Conservation (phyloP, 2,329 filamentous ascomycete genomes). For the Penicillium freii region DNA sequence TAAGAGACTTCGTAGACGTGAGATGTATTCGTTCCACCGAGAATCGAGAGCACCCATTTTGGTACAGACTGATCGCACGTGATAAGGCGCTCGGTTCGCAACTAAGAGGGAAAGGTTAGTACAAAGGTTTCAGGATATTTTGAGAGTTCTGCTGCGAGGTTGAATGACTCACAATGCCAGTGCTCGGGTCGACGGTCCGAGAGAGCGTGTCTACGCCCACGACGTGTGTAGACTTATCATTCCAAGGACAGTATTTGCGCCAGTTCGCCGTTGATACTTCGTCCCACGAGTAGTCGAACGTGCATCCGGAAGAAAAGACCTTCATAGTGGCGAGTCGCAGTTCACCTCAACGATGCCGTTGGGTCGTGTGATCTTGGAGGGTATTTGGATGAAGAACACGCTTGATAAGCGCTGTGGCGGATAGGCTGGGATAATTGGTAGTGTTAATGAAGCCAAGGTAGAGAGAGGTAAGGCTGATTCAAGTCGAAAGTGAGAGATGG, state of each 20-base stretch:
- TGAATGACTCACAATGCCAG: conserved; percentile 60
- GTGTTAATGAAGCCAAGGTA: background rate
- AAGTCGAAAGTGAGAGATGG: background rate
- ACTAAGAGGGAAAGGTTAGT: conserved; percentile 40
- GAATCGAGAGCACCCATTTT: conserved; percentile 65
- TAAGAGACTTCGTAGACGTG: conserved; percentile 96
- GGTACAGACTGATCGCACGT: conserved; percentile 51
- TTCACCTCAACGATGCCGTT: background rate
- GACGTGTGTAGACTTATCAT: conserved; percentile 96
- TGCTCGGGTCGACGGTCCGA: conserved; percentile 62
- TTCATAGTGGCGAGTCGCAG: conserved; percentile 63
- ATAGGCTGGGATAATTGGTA: background rate
- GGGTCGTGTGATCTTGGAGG: background rate
- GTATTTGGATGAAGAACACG: background rate
- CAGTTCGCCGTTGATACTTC: conserved; percentile 97
- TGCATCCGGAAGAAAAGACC: conserved; percentile 86
- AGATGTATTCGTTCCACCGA: conserved; percentile 76
- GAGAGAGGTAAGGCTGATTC: background rate
- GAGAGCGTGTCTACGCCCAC: conserved; percentile 90
- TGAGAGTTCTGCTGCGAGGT: background rate
- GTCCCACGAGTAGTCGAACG: conserved; percentile 98
- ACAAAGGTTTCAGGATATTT: background rate
- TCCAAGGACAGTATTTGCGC: conserved; percentile 99
- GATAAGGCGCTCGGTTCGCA: conserved; percentile 68
- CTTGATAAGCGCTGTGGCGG: background rate